Conservation (phyloP, 2,329 filamentous ascomycete genomes). For the Apiospora saccharicola region DNA sequence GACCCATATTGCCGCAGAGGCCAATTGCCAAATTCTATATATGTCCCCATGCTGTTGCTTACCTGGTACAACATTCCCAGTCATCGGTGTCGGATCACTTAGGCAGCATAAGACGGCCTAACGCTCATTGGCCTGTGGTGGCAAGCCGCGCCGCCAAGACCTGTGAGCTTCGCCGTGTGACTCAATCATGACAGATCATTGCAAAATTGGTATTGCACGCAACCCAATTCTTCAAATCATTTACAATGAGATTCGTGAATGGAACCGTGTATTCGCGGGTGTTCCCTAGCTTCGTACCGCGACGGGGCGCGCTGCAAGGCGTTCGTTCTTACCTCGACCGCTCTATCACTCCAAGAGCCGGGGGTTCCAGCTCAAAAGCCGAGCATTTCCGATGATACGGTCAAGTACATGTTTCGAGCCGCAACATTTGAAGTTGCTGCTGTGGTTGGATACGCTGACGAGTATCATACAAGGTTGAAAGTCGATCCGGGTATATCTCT, state of each 20-base stretch:
- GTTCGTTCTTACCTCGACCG: neutral
- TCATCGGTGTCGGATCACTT: neutral
- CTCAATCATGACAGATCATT: neutral
- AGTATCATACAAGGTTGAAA: neutral
- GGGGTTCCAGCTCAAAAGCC: neutral
- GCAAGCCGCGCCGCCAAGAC: constrained; percentile 13
- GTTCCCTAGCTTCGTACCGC: neutral
- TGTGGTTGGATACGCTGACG: neutral
- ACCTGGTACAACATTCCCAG: neutral
- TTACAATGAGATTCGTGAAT: neutral
- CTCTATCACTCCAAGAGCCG: neutral
- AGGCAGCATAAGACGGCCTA: neutral
- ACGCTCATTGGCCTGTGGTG: neutral
- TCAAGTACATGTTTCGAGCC: neutral
- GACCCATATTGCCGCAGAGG: neutral
- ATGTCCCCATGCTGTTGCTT: neutral
- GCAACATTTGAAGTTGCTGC: neutral
- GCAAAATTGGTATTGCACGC: neutral
- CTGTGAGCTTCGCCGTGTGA: constrained; percentile 21
- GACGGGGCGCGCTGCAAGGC: neutral
- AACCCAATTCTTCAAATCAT: neutral
- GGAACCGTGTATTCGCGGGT: neutral
- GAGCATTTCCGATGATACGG: too few relatives aligned
- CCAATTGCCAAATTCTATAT: neutral
- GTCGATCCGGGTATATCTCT: neutral